Percentiles rank a stretch among this genome's conserved stretches.
Evolutionary conservation across 768 basidiomycete species (phyloP).

Genomic region (Podaxis sp.): DNA sequence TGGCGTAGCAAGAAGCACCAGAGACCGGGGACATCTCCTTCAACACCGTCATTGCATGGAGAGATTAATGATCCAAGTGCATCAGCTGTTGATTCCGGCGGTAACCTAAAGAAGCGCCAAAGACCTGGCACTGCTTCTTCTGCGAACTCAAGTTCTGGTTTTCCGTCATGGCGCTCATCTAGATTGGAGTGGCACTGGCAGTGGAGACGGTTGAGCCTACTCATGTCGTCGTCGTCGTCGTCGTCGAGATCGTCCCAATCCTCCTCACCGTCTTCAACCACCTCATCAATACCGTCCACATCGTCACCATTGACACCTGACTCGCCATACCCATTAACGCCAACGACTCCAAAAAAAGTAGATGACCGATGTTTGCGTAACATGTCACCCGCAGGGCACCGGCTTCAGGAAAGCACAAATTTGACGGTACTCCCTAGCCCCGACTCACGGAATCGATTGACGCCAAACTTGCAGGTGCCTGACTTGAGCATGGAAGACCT

Average conservation of each 20-base stretch:
- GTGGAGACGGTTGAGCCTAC: conserved; percentile 7
- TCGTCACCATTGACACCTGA: neutral
- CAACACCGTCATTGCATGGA: neutral
- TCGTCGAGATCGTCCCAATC: neutral
- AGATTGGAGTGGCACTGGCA: conserved; percentile 8
- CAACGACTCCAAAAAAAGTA: neutral
- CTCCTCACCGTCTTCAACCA: neutral
- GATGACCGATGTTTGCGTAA: neutral
- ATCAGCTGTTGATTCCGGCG: too few species aligned
- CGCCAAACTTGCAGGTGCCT: conserved; percentile 3
- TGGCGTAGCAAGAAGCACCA: neutral
- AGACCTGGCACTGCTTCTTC: conserved; percentile 8
- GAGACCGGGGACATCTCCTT: conserved; percentile 3
- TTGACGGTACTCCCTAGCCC: neutral
- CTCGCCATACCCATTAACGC: too few species aligned
- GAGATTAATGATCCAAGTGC: neutral
- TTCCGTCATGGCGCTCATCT: neutral
- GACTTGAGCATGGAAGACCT: conserved; percentile 4
- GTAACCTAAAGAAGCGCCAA: neutral
- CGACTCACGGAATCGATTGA: conserved; percentile 1
- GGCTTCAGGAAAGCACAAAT: neutral
- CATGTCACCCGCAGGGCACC: neutral
- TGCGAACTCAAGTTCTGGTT: neutral
- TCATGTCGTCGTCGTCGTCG: neutral
- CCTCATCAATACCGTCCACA: neutral